A percentile compares a stretch with the other conserved stretches of the same genome.
phyloP scores from a whole-genome alignment of 176 grass and related monocot species.

The Chloris gayana region DNA sequence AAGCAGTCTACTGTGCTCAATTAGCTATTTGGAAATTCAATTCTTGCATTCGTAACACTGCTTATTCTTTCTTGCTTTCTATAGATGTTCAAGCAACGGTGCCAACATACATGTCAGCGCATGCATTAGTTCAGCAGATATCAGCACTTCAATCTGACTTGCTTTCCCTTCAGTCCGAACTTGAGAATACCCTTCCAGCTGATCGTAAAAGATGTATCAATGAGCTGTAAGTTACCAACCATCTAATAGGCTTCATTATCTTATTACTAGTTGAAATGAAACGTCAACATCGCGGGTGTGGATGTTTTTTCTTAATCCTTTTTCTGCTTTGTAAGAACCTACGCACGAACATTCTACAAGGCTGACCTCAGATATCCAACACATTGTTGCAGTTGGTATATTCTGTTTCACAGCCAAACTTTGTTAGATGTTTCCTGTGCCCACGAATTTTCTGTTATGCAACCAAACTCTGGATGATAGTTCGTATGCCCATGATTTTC shows the following conservation, averaged over 20 bases:
- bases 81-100: constrained; percentile 70
- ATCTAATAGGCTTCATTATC: constrained; percentile 13
- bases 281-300: not conserved
- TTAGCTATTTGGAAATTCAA: constrained; percentile 13
- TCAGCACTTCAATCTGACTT: constrained; percentile 79
- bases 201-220: constrained; percentile 94
- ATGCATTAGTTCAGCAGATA: constrained; percentile 97
- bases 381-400: not conserved
- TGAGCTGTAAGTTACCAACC: constrained; percentile 72
- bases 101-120: constrained; percentile 85
- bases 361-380: not conserved
- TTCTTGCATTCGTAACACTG: constrained; percentile 13
- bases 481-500: not conserved
- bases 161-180: constrained; percentile 87
- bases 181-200: constrained; percentile 86
- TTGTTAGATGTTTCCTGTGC: not conserved
- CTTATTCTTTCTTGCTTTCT: constrained; percentile 16
- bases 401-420: not conserved
- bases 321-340: constrained; percentile 11
- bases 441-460: not conserved
- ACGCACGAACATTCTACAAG: constrained; percentile 21
- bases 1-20: constrained; percentile 24
- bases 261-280: constrained; percentile 16
- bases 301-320: not conserved
- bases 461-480: not conserved